Percentiles rank a stretch among this genome's conserved stretches.
Conservation (phyloP, 2,329 filamentous ascomycete genomes). For the Ascochyta lentis region DNA sequence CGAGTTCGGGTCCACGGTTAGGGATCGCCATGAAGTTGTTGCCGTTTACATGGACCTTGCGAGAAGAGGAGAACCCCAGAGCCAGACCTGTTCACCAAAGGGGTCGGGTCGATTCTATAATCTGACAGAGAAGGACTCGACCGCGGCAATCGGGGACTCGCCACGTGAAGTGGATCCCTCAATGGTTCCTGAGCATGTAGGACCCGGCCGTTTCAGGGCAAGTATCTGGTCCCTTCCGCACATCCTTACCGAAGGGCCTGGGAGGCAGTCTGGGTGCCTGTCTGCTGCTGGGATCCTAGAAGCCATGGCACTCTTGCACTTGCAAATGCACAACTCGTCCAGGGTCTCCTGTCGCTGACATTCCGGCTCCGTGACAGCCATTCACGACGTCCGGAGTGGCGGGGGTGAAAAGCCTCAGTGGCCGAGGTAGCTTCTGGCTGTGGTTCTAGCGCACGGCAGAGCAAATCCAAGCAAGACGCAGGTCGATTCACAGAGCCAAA, state of each 20-base stretch:
- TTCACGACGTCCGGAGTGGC: not conserved
- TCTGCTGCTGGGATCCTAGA: not conserved
- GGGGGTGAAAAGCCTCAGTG: not conserved
- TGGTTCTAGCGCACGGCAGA: slow-evolving; percentile 7
- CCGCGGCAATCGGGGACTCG: slow-evolving; percentile 17
- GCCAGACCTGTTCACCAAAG: slow-evolving; percentile 10
- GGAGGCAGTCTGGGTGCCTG: slow-evolving; percentile 2
- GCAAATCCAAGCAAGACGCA: slow-evolving; percentile 3
- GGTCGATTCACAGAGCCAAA: not conserved
- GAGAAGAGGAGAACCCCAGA: slow-evolving; percentile 7
- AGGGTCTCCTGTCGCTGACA: not conserved
- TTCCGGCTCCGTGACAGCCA: not conserved
- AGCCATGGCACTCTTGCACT: slow-evolving; percentile 2
- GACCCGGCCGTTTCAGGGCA: slow-evolving; percentile 31
- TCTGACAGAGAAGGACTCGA: slow-evolving; percentile 21
- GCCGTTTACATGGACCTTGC: slow-evolving; percentile 11
- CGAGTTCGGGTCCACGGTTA: slow-evolving; percentile 44
- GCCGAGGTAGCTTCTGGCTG: slow-evolving; percentile 1
- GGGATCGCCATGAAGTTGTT: slow-evolving; percentile 35
- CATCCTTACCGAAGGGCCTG: slow-evolving; percentile 3
- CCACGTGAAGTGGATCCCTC: slow-evolving; percentile 33
- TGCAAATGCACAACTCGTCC: not conserved
- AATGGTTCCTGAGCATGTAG: slow-evolving; percentile 20
- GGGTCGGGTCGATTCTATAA: slow-evolving; percentile 28
- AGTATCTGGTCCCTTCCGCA: slow-evolving; percentile 18